phyloP scores from a whole-genome alignment of 495 filamentous ascomycete genomes.

The Aspergillus funiculosus region DNA sequence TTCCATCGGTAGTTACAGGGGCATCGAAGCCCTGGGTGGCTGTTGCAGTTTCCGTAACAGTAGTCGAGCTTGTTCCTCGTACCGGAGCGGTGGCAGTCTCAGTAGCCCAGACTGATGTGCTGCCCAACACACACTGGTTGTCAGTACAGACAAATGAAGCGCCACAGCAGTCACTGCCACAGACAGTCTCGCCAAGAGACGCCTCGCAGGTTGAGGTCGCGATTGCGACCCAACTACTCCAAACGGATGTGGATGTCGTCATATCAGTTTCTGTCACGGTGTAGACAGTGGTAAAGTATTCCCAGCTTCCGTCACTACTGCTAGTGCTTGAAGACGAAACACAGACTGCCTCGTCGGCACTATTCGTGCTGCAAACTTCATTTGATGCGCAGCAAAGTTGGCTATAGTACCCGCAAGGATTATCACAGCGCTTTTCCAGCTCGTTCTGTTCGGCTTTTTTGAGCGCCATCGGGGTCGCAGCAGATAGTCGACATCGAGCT shows the following conservation, averaged over 20 bases:
- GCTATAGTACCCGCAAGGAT: slow-evolving; percentile 60
- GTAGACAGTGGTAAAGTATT: slow-evolving; percentile 66
- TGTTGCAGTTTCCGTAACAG: slow-evolving; percentile 52
- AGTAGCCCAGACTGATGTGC: slow-evolving; percentile 35
- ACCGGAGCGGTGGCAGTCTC: slow-evolving; percentile 50
- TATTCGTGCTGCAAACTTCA: slow-evolving; percentile 59
- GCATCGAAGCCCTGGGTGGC: slow-evolving; percentile 55
- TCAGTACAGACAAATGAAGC: slow-evolving; percentile 60
- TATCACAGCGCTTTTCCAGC: slow-evolving; percentile 50
- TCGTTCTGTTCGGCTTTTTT: slow-evolving; percentile 14
- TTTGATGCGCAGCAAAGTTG: slow-evolving; percentile 61
- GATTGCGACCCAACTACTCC: slow-evolving; percentile 48
- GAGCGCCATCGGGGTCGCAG: slow-evolving; percentile 32
- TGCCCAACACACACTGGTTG: slow-evolving; percentile 35
- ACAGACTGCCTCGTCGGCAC: slow-evolving; percentile 50
- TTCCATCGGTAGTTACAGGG: slow-evolving; percentile 49
- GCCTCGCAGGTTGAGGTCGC: slow-evolving; percentile 46
- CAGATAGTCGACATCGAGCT: slow-evolving; percentile 20
- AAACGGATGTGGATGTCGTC: slow-evolving; percentile 59
- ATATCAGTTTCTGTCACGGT: slow-evolving; percentile 57
- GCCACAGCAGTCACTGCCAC: slow-evolving; percentile 71
- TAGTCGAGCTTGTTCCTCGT: slow-evolving; percentile 62
- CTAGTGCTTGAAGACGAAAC: slow-evolving; percentile 14
- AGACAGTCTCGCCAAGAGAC: slow-evolving; percentile 56
- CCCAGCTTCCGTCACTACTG: slow-evolving; percentile 28